Percentiles rank a stretch among this genome's conserved stretches.
Conservation (phyloP, 139 green algal species). For the Pedinophyceae sp. region DNA sequence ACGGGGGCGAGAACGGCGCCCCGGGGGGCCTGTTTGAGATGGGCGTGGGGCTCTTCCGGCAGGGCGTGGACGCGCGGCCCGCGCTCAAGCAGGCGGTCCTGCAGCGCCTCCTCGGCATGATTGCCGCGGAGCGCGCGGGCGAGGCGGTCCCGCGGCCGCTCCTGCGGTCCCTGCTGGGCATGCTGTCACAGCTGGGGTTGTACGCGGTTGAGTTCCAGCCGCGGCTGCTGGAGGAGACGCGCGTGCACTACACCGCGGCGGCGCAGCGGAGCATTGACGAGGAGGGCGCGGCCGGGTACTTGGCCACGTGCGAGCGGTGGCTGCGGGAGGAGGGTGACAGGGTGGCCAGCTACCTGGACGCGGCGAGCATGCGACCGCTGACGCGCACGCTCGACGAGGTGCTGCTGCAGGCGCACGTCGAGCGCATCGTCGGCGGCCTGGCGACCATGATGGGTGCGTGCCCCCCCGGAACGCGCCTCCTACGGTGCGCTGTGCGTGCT, state of each 20-base stretch:
- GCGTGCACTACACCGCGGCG: conserved; percentile 15
- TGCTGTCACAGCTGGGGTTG: conserved; percentile 42
- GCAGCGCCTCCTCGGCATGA: neutral
- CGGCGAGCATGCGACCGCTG: neutral
- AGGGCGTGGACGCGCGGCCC: neutral
- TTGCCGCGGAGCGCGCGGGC: neutral
- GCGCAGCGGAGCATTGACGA: neutral
- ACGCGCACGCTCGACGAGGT: conserved; percentile 31
- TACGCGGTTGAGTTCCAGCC: conserved; percentile 30
- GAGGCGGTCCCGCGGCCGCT: conserved; percentile 16
- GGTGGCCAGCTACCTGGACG: neutral
- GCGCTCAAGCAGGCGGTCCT: neutral
- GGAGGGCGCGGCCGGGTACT: neutral
- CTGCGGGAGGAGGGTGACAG: no score
- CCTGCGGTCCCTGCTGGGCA: conserved; percentile 17
- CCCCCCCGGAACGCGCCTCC: conserved; percentile 23
- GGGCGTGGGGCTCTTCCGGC: neutral
- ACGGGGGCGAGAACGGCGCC: no score
- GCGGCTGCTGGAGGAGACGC: conserved; percentile 20
- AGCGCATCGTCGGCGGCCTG: no score
- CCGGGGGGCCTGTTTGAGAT: no score
- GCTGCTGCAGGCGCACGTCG: no score
- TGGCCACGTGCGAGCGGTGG: no score
- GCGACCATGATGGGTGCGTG: no score
- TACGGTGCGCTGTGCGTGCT: conserved; percentile 19